These are phyloP conservation scores for Eucalyptus cladocalyx DNA, from an alignment of 345 rosid genomes.

Conservation along the genomic window DNA sequence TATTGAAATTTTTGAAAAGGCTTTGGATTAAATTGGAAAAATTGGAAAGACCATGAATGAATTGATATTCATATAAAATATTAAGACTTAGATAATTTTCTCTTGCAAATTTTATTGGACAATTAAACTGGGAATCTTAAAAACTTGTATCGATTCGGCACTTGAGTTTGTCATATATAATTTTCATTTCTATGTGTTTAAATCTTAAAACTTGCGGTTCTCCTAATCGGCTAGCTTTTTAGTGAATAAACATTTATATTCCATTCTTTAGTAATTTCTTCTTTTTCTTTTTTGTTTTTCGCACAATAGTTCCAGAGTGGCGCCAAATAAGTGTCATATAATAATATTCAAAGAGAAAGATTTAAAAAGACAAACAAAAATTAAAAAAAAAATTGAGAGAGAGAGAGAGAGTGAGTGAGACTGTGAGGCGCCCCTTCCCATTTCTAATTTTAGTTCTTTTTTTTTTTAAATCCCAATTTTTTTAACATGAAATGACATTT, in stretches of 20 bases:
- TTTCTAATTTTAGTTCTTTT: neutral
- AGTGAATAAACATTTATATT: neutral
- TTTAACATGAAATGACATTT: neutral
- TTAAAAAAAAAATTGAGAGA: neutral
- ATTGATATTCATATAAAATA: neutral
- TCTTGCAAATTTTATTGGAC: neutral
- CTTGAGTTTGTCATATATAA: neutral
- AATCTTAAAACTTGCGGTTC: neutral
- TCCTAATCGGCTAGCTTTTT: neutral
- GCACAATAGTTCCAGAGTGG: neutral
- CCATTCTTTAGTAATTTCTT: neutral
- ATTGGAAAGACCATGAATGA: neutral
- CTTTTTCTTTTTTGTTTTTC: accelerated
- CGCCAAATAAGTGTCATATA: neutral
- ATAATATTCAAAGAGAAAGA: neutral
- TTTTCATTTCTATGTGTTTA: neutral
- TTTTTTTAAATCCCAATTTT: neutral
- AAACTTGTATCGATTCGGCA: neutral
- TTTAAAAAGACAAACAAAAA: neutral
- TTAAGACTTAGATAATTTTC: neutral
- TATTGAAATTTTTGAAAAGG: neutral
- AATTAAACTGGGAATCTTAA: neutral
- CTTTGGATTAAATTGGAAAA: neutral
- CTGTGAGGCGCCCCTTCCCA: neutral
- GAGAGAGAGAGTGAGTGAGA: neutral